Evolutionary conservation across 441 rosid genomes (phyloP), one percentile per base, ranked within the genome.

Genomic region (Flueggea neowawraea): DNA sequence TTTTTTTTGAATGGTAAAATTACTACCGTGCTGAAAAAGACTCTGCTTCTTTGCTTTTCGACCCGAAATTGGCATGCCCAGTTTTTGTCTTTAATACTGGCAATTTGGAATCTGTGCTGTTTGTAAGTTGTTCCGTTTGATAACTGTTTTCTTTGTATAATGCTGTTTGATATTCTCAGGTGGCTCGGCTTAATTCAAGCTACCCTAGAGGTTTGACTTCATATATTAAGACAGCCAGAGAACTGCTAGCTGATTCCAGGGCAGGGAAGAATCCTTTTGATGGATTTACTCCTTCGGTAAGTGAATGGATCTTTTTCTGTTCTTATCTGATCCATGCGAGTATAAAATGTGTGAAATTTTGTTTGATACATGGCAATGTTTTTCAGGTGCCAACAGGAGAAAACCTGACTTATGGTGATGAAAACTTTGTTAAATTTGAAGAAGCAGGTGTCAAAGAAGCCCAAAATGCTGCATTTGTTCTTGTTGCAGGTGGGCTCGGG

Each of bases 401-500:
- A 75, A 69, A 73, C 56, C 78, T 95, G 56, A 79, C 75, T 31
- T 88, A 73, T 71, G 98, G 87, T 31, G 75, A 84, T 71, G 94
- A 85, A 1, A 83, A 58, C 62, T 95, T 92, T 67, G 74, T 86
- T n/a, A 82, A 83, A 58, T 82, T 74, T 75, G 98, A 95, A 64
- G 86, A 90, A 81, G 61, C 67, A 54, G 96, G 99, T n/a, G 80
- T 95, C 11, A 80, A 28, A 32, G 98, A 90, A 82, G 95, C 96
- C 55, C 84, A 78, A 71, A 85, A 85, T 67, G 88, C 96, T 66
- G 96, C 91, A 53, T 95, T 91, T 74, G 98, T 90, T 75, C 97
- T 95, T 69, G 99, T 95, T 74, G 98, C 98, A 2, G 99, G 99
- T 61, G 98, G 99, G 12, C 98, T 95, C 65, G 98, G 99, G 8